Base-by-base conservation (phyloP, 805 yeast genomes). In the Kodamaea fukazawae region DNA sequence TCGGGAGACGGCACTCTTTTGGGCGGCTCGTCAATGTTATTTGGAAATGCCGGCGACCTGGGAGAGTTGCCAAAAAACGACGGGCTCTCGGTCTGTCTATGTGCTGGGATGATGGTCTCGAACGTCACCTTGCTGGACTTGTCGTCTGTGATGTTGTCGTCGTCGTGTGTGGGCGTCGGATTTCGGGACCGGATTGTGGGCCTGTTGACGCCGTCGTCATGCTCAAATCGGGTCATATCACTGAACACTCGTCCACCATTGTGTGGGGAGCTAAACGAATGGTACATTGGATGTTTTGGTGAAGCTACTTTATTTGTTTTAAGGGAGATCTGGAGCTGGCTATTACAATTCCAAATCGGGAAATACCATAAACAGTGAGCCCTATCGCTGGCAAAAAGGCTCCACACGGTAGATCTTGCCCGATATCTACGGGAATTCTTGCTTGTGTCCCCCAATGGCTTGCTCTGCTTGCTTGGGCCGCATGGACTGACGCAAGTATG, bases 141-240 rank as follows among this genome's bases (percentile, higher is more conserved):
- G 7, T 34, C 47, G 23, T 20, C 23, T 20, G 8, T 20, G 23
- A 5, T 20, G 5, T 20, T 20, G 7, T 20, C 23, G 29, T 39
- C 51, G 20, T 23, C 45, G n/a, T 29, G 12, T 3, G 30, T 33
- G 5, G 61, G 50, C 1, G 69, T 68, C 6, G 69, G 55, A 2
- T 61, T 58, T 45, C 68, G 43, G 3, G 69, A 61, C 27, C 68
- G 44, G 18, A 46, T 48, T 20, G 36, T 4, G 29, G 34, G 34
- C 34, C 59, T 27, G 2, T 65, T 60, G 4, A 49, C 44, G 2
- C 46, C 48, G 15, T 45, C 44, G 17, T 58, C 62, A 37, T 48
- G 55, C 26, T 63, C 63, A 37, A 64, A 66, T 7, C 70, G 50
- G 13, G 68, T 57, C 7, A 51, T 38, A 41, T 63, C 69, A 42